Evolutionary conservation across 768 basidiomycete genomes (phyloP).

Genomic region (Hortiboletus campestris): DNA sequence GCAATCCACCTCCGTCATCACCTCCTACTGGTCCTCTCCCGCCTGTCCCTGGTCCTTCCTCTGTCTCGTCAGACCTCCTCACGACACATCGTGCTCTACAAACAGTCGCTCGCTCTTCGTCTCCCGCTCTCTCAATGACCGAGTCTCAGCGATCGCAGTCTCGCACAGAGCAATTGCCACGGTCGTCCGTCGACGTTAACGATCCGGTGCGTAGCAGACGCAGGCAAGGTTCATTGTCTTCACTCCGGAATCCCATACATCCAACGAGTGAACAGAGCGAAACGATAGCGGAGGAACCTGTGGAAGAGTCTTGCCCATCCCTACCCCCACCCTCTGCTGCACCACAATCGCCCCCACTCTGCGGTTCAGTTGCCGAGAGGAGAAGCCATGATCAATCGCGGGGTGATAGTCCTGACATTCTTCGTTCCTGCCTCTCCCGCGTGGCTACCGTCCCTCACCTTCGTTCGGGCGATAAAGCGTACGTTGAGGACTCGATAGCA

Average conservation of each 20-base stretch:
- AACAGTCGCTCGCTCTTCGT: conserved; percentile 18
- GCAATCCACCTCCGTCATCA: conserved; percentile 55
- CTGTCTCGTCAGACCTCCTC: conserved; percentile 49
- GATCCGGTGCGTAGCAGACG: conserved; percentile 14
- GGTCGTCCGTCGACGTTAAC: conserved; percentile 15
- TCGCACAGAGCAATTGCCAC: conserved; percentile 16
- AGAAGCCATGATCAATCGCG: conserved; percentile 8
- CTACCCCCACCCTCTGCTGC: neutral
- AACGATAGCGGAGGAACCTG: conserved; percentile 21
- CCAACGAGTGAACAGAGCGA: conserved; percentile 7
- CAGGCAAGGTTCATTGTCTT: conserved; percentile 30
- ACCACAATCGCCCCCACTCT: conserved; percentile 1
- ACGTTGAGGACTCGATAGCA: conserved; percentile 27
- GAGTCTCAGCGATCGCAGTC: conserved; percentile 20
- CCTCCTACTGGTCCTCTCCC: conserved; percentile 63
- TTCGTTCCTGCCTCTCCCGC: conserved; percentile 17
- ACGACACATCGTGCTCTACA: conserved; percentile 38
- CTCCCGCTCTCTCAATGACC: conserved; percentile 21
- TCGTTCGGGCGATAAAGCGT: conserved; percentile 1
- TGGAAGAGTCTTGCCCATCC: neutral
- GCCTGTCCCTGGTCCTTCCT: conserved; percentile 62
- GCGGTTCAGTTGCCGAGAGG: conserved; percentile 6
- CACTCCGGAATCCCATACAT: conserved; percentile 24
- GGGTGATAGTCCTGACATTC: conserved; percentile 22
- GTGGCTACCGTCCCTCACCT: neutral